Conservation (phyloP, 2,329 filamentous ascomycete species). For the Capronia coronata region DNA sequence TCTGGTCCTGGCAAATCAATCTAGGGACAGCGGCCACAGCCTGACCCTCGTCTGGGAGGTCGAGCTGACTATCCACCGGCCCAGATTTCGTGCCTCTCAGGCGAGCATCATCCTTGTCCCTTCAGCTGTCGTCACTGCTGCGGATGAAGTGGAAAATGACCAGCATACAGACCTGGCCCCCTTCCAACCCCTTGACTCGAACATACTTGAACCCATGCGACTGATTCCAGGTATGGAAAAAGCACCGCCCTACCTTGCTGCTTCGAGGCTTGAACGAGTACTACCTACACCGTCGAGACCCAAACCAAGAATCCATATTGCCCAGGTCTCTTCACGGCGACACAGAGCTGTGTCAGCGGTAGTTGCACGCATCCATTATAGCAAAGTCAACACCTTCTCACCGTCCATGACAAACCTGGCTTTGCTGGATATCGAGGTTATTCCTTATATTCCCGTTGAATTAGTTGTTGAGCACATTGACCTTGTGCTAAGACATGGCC, state of each 20-base stretch:
- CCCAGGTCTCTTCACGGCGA: slow-evolving; percentile 47
- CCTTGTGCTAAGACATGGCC: slow-evolving; percentile 43
- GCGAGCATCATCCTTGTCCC: slow-evolving; percentile 49
- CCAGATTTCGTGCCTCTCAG: slow-evolving; percentile 49
- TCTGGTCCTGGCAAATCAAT: slow-evolving; percentile 41
- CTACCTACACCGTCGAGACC: slow-evolving; percentile 46
- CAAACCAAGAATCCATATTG: slow-evolving; percentile 48
- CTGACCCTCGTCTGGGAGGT: slow-evolving; percentile 40
- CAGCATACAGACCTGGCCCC: slow-evolving; percentile 50
- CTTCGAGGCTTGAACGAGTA: slow-evolving; percentile 51
- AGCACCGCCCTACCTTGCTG: slow-evolving; percentile 50
- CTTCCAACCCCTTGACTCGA: slow-evolving; percentile 50
- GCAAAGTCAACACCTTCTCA: slow-evolving; percentile 41
- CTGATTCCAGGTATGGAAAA: slow-evolving; percentile 44
- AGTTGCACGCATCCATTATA: slow-evolving; percentile 52
- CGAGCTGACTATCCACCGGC: slow-evolving; percentile 39
- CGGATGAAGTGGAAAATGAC: slow-evolving; percentile 32
- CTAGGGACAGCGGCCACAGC: slow-evolving; percentile 37
- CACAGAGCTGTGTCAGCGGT: slow-evolving; percentile 52
- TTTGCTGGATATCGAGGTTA: slow-evolving; percentile 51
- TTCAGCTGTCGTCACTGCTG: slow-evolving; percentile 38
- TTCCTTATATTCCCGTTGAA: slow-evolving; percentile 46
- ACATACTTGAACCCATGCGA: slow-evolving; percentile 52
- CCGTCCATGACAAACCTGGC: slow-evolving; percentile 45
- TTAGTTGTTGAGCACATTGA: slow-evolving; percentile 46